A percentile compares a stretch with the other conserved stretches of the same genome.
phyloP scores from a whole-genome alignment of 1,284 basidiomycete species.

The Lignosus rhinocerotis region DNA sequence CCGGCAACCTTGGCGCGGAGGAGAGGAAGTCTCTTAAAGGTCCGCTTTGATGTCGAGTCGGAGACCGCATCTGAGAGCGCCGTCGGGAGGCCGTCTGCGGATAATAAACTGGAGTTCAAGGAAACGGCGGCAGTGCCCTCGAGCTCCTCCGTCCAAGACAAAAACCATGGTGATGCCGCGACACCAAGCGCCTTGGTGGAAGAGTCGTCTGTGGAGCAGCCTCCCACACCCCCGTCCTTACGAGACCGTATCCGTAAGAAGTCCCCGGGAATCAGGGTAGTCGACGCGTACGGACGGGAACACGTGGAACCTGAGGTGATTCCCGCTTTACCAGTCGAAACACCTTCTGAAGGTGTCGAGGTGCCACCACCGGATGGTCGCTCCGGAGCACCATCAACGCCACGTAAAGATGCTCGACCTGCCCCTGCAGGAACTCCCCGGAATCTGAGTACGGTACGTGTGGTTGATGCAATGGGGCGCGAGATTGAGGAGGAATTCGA shows the following conservation, averaged over 20 bases:
- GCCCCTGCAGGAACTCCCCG: slow-evolving; percentile 33
- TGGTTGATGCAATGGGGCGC: slow-evolving; percentile 70
- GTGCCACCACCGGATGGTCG: background rate
- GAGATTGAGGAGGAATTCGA: slow-evolving; percentile 45
- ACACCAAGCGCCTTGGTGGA: slow-evolving; percentile 1
- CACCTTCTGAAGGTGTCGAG: slow-evolving; percentile 1
- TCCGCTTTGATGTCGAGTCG: slow-evolving; percentile 62
- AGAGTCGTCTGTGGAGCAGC: slow-evolving; percentile 17
- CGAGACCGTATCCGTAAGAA: slow-evolving; percentile 22
- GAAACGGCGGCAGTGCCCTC: slow-evolving; percentile 1
- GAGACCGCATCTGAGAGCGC: slow-evolving; percentile 39
- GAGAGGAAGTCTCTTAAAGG: slow-evolving; percentile 49
- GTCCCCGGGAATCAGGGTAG: slow-evolving; percentile 52
- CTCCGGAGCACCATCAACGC: slow-evolving; percentile 28
- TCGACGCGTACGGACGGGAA: slow-evolving; percentile 58
- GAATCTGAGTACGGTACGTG: slow-evolving; percentile 48
- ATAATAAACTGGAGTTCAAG: slow-evolving; percentile 15
- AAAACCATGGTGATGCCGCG: slow-evolving; percentile 10
- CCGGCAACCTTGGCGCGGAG: slow-evolving; percentile 36
- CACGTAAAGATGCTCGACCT: slow-evolving; percentile 27
- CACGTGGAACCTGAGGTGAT: slow-evolving; percentile 9
- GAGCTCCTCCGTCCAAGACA: background rate
- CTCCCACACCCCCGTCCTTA: slow-evolving; percentile 23
- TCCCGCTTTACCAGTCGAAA: slow-evolving; percentile 3
- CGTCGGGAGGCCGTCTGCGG: slow-evolving; percentile 24